Evolutionary conservation across 257 asterid species (phyloP), one percentile per base, ranked within the genome.

Genomic region (Dorcoceras hygrometricum): DNA sequence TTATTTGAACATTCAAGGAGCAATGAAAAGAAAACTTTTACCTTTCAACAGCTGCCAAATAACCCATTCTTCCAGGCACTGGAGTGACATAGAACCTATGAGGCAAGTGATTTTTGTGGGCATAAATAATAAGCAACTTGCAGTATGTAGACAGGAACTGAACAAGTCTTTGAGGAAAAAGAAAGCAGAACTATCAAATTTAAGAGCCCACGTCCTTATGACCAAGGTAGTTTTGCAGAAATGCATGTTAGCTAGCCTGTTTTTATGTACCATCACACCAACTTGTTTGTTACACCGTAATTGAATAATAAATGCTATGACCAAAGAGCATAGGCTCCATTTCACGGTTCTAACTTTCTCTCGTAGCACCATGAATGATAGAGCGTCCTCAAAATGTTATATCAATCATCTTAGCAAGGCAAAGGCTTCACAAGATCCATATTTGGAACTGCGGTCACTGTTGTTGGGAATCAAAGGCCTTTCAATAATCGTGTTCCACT

Each of bases 11-110:
- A 55, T 23, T 57, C 19, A 31, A 28, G 11, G 64, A 55, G 36
- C 51, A 43, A 64, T 43, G 59, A 27, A 73, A 59, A 63, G 43
- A 54, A 54, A 65, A 22, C n/a, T 53, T 26, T 20, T 70, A 89
- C 98, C 98, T 83, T 82, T 87, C 78, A 63, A 72, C 95, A 11
- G 96, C 95, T 62, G 89, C 93, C 67, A 74, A 66, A 82, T 77
- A 92, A 67, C 98, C 98, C 95, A 92, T 86, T 75, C 69, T 86
- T 57, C 89, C 89, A 66, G 98, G 98, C 36, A 90, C 78, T 22
- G 97, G 97, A 72, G 89, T 73, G 61, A 86, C 89, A 73, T 84
- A 89, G 67, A 92, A 78, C 98, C 98, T 91, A 73, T 65, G 65
- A 65, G 16, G 60, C 62, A 69, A 69, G 71, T 57, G 50, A 69